phyloP scores from a whole-genome alignment of 2,329 filamentous ascomycete genomes.

The Neurospora sp. region DNA sequence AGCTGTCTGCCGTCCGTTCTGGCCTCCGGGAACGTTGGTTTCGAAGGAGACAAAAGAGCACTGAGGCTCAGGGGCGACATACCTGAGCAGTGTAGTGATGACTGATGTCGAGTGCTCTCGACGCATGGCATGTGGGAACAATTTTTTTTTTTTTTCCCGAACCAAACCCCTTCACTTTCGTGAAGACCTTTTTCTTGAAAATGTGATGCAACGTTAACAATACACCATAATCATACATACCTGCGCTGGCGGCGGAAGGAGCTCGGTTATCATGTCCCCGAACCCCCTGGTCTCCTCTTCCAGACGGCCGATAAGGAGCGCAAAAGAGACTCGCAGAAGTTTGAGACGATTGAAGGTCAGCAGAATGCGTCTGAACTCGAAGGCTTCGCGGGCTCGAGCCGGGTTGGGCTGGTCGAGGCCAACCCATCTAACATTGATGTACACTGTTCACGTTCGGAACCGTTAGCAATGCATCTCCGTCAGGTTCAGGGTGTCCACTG shows the following conservation, averaged over 20 bases:
- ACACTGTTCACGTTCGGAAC: too few relatives aligned
- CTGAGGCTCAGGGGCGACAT: slow-evolving; percentile 63
- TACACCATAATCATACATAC: too few relatives aligned
- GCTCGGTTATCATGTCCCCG: neutral
- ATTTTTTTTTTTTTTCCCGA: too few relatives aligned
- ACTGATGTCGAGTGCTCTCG: too few relatives aligned
- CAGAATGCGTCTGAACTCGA: neutral
- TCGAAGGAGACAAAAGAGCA: slow-evolving; percentile 98
- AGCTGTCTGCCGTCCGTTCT: slow-evolving; percentile 77
- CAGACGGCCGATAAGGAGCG: neutral
- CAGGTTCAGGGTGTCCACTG: too few relatives aligned
- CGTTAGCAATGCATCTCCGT: too few relatives aligned
- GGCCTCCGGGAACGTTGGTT: slow-evolving; percentile 87
- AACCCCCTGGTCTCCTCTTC: neutral
- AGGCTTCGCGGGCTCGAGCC: neutral
- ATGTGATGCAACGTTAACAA: too few relatives aligned
- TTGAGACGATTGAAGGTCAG: neutral
- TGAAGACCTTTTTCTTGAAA: too few relatives aligned
- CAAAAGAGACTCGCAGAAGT: neutral
- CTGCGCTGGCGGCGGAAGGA: slow-evolving; percentile 23
- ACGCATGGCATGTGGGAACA: too few relatives aligned
- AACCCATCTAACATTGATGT: neutral
- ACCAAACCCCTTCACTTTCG: too few relatives aligned
- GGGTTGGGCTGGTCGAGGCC: neutral
- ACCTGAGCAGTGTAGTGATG: too few relatives aligned